These are phyloP conservation scores for Quercus variabilis DNA, from an alignment of 306 rosid species.

Conservation along the genomic window DNA sequence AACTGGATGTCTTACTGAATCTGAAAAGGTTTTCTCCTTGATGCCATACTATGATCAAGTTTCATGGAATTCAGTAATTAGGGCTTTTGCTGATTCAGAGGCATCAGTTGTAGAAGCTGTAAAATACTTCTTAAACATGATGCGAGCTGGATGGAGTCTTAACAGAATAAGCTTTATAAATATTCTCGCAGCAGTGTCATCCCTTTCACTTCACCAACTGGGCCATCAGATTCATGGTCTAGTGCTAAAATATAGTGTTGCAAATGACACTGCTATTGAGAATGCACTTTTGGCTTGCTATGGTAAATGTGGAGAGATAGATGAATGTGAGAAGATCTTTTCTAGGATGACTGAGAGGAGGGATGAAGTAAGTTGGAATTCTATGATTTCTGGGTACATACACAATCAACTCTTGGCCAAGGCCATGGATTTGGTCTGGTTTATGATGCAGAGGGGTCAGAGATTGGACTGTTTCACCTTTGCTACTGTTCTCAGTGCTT, in stretches of 20 bases:
- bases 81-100: conserved; percentile 65
- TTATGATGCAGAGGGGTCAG: conserved; percentile 82
- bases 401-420: conserved; percentile 68
- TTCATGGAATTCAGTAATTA: conserved; percentile 84
- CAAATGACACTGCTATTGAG: conserved; percentile 56
- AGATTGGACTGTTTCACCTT: conserved; percentile 79
- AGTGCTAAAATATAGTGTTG: conserved; percentile 48
- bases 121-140: conserved; percentile 66
- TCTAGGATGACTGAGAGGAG: conserved; percentile 63
- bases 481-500: conserved; percentile 92
- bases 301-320: conserved; percentile 67
- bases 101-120: conserved; percentile 49
- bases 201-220: conserved; percentile 50
- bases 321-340: conserved; percentile 69
- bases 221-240: conserved; percentile 70
- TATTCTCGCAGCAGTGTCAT: conserved; percentile 67
- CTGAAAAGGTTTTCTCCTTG: conserved; percentile 58
- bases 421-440: conserved; percentile 81
- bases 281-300: conserved; percentile 81
- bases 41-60: conserved; percentile 79
- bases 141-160: conserved; percentile 65
- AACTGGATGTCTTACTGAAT: conserved; percentile 48
- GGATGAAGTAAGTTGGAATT: conserved; percentile 90
- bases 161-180: conserved; percentile 73
- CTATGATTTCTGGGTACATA: conserved; percentile 88